phyloP scores from a whole-genome alignment of 2,329 filamentous ascomycete species.

The Exophiala sp. region DNA sequence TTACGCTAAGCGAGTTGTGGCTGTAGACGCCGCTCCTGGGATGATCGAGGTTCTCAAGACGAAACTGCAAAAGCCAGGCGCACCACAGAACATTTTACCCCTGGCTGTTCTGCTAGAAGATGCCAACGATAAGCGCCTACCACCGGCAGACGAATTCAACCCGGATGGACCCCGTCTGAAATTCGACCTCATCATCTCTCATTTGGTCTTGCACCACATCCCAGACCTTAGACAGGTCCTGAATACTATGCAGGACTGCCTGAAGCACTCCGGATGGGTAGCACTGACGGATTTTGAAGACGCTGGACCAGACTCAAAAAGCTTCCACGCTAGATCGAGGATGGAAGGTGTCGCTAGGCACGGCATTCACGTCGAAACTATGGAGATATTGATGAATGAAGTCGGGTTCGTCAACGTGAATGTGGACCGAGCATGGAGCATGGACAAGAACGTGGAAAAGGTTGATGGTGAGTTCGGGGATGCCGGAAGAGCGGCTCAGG shows the following conservation, averaged over 20 bases:
- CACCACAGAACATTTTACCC: constrained; percentile 44
- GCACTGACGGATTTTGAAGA: constrained; percentile 59
- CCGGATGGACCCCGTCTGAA: constrained; percentile 33
- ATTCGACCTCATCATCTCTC: constrained; percentile 53
- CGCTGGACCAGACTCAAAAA: constrained; percentile 50
- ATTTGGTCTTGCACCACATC: constrained; percentile 57
- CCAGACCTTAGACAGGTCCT: constrained; percentile 44
- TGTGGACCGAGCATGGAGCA: constrained; percentile 48
- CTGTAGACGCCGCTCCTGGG: constrained; percentile 53
- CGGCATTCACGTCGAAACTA: constrained; percentile 45
- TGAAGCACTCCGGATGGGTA: constrained; percentile 48
- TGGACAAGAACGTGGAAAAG: constrained; percentile 51
- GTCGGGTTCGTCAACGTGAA: constrained; percentile 50
- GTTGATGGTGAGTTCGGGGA: constrained; percentile 39
- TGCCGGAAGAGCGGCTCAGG: neutral
- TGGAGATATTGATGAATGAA: constrained; percentile 43
- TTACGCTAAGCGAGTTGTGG: constrained; percentile 46
- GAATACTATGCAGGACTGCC: constrained; percentile 44
- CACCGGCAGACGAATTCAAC: constrained; percentile 32
- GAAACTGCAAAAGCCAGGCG: constrained; percentile 39
- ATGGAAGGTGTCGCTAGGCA: constrained; percentile 55
- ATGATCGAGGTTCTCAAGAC: constrained; percentile 52
- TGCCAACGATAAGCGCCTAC: constrained; percentile 47
- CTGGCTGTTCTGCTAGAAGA: constrained; percentile 49
- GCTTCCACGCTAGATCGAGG: constrained; percentile 52